Base-by-base conservation (phyloP, 768 basidiomycete genomes). In the Lentinula sp. region DNA sequence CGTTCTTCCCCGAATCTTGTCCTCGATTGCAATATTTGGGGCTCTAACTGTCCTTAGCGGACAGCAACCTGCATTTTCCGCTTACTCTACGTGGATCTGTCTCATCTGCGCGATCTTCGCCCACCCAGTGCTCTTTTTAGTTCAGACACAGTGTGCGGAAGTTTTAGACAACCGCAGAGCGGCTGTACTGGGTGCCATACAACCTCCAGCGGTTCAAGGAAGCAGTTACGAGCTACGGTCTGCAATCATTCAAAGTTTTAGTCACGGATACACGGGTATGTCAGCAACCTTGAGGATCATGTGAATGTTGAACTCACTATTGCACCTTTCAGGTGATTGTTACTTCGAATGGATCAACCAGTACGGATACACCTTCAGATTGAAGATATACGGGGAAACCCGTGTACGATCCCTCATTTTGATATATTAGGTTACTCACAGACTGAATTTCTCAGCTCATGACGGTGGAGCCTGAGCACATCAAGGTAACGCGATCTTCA, bases 401-500 rank as follows among this genome's bases (percentile, higher is more conserved):
- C 42, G 61, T 33, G 61, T 62, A 52, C 41, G 45, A n/a, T 15
- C 33, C 57, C 9, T 15, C 16, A 35, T 13, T 55, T 18, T 42
- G 37, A 8, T 18, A 41, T 23, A 13, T 20, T 50, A 3, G 28
- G 12, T 43, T 16, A 28, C 53, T 32, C 37, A 23, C n/a, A 8
- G 37, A 45, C 35, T 35, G 23, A 13, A 43, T 15, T 42, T 42
- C 9, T 13, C 28, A 65, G 64, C 53, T 66, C 9, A 43, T 66
- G 55, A 63, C 60, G 12, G 23, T 63, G 32, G 65, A 69, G 41
- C 69, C 71, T 35, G 63, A 64, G 36, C 65, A 73, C 58, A 65
- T 74, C 58, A 74, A 74, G 58, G 66, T 65, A 57, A 35, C 16
- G 18, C 37, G 20, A 18, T 49, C 5, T 58, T 41, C 23, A 28